Conservation (phyloP, 768 basidiomycete species). For the Termitomyces sp. region DNA sequence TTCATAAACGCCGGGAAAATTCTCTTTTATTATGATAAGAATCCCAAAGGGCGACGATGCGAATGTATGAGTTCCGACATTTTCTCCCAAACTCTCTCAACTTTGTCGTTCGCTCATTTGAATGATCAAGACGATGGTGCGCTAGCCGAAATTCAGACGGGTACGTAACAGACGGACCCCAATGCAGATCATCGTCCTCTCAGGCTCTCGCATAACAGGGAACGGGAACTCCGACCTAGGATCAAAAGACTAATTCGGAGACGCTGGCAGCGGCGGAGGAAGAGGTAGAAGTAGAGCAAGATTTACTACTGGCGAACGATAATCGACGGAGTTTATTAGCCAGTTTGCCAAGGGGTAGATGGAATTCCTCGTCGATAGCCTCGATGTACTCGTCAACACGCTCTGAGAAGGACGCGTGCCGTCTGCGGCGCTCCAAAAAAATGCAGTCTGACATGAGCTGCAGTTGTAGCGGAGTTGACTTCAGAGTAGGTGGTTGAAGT, state of each 20-base stretch:
- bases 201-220: neutral
- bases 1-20: no score
- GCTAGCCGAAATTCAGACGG: neutral
- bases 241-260: neutral
- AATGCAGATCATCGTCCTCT: neutral
- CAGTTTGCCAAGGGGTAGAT: slow-evolving; percentile 3
- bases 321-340: neutral
- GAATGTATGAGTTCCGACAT: neutral
- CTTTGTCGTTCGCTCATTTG: neutral
- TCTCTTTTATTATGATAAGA: neutral
- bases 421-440: neutral
- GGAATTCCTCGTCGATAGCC: slow-evolving; percentile 4
- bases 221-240: neutral
- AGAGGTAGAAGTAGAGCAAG: neutral
- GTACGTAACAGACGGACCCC: slow-evolving; percentile 13
- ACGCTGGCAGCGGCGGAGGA: no score
- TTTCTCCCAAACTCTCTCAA: neutral
- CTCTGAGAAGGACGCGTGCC: neutral
- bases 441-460: neutral
- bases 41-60: neutral
- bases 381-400: neutral
- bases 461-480: neutral
- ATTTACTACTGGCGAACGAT: neutral
- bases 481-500: neutral
- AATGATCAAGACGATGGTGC: neutral